These are phyloP conservation scores for Plasmodium knowlesi DNA, from an alignment of 169 alveolate genomes.

Conservation along the genomic window DNA sequence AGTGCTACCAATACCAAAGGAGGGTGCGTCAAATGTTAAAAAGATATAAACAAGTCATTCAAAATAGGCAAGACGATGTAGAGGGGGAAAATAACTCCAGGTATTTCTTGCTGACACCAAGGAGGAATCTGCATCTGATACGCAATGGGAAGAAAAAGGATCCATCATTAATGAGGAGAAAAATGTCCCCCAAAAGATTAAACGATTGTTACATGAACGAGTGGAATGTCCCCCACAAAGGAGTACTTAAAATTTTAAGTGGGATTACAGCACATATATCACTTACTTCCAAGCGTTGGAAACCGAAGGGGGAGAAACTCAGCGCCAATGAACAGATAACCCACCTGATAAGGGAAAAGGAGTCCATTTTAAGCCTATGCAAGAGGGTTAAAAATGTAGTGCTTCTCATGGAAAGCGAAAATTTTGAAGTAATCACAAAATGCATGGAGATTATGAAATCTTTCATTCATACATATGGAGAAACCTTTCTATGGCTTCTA, in stretches of 20 bases:
- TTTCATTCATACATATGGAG: neutral
- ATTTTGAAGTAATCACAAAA: constrained; percentile 9
- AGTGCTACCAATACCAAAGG: neutral
- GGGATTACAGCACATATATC: neutral
- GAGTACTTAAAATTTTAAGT: neutral
- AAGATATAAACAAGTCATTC: neutral
- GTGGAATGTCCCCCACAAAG: neutral
- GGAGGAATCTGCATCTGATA: neutral
- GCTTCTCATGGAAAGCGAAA: neutral
- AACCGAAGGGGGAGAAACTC: neutral
- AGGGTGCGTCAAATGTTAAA: neutral
- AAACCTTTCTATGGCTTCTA: neutral
- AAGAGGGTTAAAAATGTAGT: neutral
- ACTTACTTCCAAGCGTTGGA: neutral
- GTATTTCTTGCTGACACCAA: neutral
- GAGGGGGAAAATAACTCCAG: neutral
- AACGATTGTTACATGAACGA: neutral
- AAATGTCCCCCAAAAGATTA: neutral
- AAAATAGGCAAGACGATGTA: neutral
- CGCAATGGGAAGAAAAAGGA: neutral
- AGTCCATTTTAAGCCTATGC: neutral
- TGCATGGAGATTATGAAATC: neutral
- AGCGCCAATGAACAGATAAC: neutral
- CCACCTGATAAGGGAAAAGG: constrained; percentile 3
- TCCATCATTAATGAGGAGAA: neutral